Conservation (phyloP, 1,284 basidiomycete genomes). For the Rhodotorula sp. region DNA sequence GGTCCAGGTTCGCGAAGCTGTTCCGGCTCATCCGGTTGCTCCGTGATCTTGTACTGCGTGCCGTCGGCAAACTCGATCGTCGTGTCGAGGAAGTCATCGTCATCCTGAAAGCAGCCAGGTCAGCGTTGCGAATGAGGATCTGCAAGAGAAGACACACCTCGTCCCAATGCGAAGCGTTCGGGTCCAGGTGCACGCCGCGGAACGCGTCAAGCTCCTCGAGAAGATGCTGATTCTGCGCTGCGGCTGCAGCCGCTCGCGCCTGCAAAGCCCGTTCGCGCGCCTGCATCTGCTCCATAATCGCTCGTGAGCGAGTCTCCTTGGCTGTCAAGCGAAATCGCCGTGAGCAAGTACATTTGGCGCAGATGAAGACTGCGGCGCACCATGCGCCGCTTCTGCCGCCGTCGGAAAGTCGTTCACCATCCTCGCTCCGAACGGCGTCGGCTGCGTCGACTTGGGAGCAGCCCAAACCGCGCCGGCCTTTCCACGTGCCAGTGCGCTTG, state of each 20-base stretch:
- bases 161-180: slow-evolving; percentile 92
- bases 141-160: slow-evolving; percentile 60
- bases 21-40: slow-evolving; percentile 43
- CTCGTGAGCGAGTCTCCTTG: slow-evolving; percentile 29
- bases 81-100: slow-evolving; percentile 80
- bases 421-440: not conserved
- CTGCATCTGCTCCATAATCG: slow-evolving; percentile 33
- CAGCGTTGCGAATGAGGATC: not conserved
- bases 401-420: slow-evolving; percentile 73
- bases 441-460: not conserved
- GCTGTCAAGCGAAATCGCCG: slow-evolving; percentile 4
- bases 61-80: slow-evolving; percentile 93
- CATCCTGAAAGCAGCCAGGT: slow-evolving; percentile 58
- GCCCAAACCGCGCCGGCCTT: slow-evolving; percentile 1
- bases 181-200: slow-evolving; percentile 82
- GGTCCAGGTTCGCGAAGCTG: slow-evolving; percentile 36
- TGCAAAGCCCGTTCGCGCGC: slow-evolving; percentile 41
- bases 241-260: slow-evolving; percentile 41
- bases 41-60: slow-evolving; percentile 71
- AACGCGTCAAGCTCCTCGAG: slow-evolving; percentile 69
- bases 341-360: not conserved
- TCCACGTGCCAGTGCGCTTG: not conserved
- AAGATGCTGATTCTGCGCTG: slow-evolving; percentile 43
- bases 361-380: slow-evolving; percentile 50
- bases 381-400: slow-evolving; percentile 82